Base-by-base conservation (phyloP, 2,329 filamentous ascomycete species). In the Diaporthe aspalathi region DNA sequence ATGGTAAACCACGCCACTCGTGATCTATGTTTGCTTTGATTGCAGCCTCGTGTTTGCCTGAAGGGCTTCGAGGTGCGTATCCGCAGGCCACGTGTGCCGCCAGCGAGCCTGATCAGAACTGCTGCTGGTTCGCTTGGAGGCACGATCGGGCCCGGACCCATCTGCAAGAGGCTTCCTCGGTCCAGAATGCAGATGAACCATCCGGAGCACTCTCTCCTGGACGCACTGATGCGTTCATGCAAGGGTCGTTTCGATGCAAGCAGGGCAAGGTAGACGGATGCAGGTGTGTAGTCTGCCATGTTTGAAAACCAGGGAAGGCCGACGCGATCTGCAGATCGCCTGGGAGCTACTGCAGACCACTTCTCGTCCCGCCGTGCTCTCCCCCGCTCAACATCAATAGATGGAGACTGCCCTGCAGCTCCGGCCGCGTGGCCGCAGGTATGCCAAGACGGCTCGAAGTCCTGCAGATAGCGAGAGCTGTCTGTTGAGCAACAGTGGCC, bases 301-400 rank as follows among this genome's bases (percentile, higher is more conserved):
- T 50, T 38, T 14, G 60, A 38, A n/a, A 29, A 38, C 60, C 43
- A 50, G 60, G 43, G 60, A 49, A 65, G 60, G 50, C 60, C 45
- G 50, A 38, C 60, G 60, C 60, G 60, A 50, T 65, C 60, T 65
- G 45, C 60, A 50, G 45, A 65, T 50, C 60, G 60, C 29, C 45
- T 65, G 60, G 43, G 12, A 49, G 45, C 60, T 65, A 65, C 60
- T 65, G 60, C 60, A 65, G 60, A 50, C 54, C 54, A 57, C 43
- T 43, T 49, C 35, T 22, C 43, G 60, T 47, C 60, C 57, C 60
- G 43, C 60, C 22, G 29, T 63, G 27, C 43, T 35, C 43, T 35
- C 17, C 60, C 60, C 60, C 27, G 43, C 60, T 63, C 57, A 63
- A 29, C 43, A 32, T 63, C 60, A 49, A 63, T 63, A 63, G 40